Conservation (phyloP, 768 basidiomycete genomes). For the Rhodotorula paludigena region DNA sequence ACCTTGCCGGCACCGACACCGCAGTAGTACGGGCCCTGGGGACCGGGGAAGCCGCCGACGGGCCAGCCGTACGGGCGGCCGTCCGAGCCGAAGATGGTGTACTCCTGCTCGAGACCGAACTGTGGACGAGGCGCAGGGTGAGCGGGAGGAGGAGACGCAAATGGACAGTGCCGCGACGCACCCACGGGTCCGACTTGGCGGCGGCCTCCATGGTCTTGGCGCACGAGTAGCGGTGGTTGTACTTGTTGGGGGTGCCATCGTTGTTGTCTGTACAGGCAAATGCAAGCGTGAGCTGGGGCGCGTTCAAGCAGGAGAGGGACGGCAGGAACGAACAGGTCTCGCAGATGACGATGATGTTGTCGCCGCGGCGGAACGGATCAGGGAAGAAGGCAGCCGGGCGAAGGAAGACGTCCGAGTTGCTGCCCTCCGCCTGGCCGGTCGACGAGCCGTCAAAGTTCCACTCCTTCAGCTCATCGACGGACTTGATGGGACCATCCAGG, state of each 20-base stretch:
- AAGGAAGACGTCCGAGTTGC: conserved; percentile 96
- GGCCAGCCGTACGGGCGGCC: conserved; percentile 92
- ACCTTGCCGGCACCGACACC: conserved; percentile 98
- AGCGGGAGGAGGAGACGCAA: not conserved
- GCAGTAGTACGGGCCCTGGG: conserved; percentile 99
- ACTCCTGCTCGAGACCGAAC: conserved; percentile 90
- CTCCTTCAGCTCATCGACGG: conserved; percentile 83
- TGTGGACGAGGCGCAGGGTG: not conserved
- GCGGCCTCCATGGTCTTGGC: conserved; percentile 93
- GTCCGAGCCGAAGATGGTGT: conserved; percentile 92
- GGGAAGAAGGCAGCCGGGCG: conserved; percentile 96
- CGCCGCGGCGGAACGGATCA: conserved; percentile 97
- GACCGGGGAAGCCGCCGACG: conserved; percentile 98
- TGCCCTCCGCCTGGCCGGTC: conserved; percentile 82
- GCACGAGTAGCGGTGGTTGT: conserved; percentile 89
- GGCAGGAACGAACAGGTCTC: conserved; percentile 56
- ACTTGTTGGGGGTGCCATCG: conserved; percentile 94
- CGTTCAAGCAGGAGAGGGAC: not conserved
- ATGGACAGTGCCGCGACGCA: conserved; percentile 51
- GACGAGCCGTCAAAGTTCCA: conserved; percentile 95
- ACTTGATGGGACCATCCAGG: conserved; percentile 74
- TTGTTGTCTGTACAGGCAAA: conserved; percentile 51
- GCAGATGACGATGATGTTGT: conserved; percentile 55
- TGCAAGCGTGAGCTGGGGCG: not conserved
- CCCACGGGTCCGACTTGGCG: conserved; percentile 79